Evolutionary conservation across 2,329 filamentous ascomycete species (phyloP).

Genomic region (Xylaria sp.): DNA sequence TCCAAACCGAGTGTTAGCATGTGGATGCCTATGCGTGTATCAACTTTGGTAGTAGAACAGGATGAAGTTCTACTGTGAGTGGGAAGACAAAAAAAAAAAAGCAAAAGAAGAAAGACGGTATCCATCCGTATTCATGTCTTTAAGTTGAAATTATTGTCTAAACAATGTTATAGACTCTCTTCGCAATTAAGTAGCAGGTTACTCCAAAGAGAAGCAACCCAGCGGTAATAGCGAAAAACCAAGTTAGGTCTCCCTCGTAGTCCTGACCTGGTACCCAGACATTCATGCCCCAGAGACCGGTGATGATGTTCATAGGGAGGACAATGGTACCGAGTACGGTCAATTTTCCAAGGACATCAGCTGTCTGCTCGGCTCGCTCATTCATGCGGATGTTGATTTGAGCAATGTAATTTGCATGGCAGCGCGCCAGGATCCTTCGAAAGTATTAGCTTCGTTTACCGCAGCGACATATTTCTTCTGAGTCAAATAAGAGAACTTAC

Average conservation of each 20-base stretch:
- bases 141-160: constrained; percentile 18
- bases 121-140: not conserved
- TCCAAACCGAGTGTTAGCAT: constrained; percentile 9
- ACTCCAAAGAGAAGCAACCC: constrained; percentile 83
- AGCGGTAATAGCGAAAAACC: constrained; percentile 80
- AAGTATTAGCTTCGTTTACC: constrained; percentile 17
- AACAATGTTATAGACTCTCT: constrained; percentile 80
- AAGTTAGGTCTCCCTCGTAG: constrained; percentile 76
- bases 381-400: constrained; percentile 99
- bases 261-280: constrained; percentile 94
- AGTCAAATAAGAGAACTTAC: constrained; percentile 61
- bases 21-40: constrained; percentile 25
- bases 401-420: constrained; percentile 97
- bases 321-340: constrained; percentile 98
- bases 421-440: constrained; percentile 84
- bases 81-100: not conserved
- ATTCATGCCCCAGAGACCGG: constrained; percentile 99
- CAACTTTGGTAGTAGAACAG: not conserved
- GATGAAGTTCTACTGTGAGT: not conserved
- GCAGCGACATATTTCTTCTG: not conserved
- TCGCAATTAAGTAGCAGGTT: constrained; percentile 82
- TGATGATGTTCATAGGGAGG: constrained; percentile 98
- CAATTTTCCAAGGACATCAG: constrained; percentile 92
- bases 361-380: constrained; percentile 94
- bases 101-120: not conserved